These are phyloP conservation scores for Paecilomyces sp. DNA, from an alignment of 2,329 filamentous ascomycete species.

Conservation along the genomic window DNA sequence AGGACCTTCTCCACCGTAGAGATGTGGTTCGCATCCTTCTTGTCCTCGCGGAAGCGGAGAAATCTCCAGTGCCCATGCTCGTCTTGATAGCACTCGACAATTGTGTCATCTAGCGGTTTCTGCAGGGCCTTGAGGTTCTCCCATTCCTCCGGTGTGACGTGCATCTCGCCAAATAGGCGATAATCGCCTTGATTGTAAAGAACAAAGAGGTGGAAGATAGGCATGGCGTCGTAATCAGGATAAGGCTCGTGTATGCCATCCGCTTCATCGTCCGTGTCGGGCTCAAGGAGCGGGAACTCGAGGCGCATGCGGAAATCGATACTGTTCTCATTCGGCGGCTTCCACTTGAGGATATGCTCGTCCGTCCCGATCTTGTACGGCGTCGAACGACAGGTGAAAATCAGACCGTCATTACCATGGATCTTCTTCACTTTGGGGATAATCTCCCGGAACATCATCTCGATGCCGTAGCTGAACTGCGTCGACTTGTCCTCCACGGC, in stretches of 20 bases:
- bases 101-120: constrained; percentile 73
- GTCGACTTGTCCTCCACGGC: constrained; percentile 81
- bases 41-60: constrained; percentile 87
- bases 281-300: constrained; percentile 64
- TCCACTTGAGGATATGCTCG: constrained; percentile 94
- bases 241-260: constrained; percentile 59
- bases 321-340: constrained; percentile 89
- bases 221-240: constrained; percentile 72
- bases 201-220: constrained; percentile 65
- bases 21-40: constrained; percentile 82
- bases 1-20: constrained; percentile 78
- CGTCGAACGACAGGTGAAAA: constrained; percentile 90
- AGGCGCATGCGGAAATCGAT: constrained; percentile 83
- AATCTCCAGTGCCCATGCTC: constrained; percentile 70
- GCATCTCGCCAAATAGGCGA: constrained; percentile 58
- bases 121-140: constrained; percentile 65
- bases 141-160: constrained; percentile 74
- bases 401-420: constrained; percentile 93
- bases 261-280: constrained; percentile 59
- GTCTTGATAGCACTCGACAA: constrained; percentile 87
- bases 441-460: constrained; percentile 85
- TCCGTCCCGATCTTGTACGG: constrained; percentile 88
- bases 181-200: constrained; percentile 60
- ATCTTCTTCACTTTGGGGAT: constrained; percentile 64
- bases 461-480: constrained; percentile 79